Base-by-base conservation (phyloP, 2,329 filamentous ascomycete species). In the Trichoderma guizhouense region DNA sequence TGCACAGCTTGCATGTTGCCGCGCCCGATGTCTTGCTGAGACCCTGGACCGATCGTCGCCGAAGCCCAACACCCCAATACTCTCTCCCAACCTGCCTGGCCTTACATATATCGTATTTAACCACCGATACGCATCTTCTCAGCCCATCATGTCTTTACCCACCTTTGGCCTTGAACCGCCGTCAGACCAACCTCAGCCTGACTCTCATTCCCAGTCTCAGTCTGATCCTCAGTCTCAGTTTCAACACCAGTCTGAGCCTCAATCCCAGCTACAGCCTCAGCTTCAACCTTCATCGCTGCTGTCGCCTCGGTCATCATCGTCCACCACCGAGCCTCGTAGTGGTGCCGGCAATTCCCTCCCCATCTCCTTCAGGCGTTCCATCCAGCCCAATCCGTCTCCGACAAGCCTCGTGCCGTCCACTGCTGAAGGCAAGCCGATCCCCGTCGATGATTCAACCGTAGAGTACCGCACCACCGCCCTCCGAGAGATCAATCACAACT, bases 391-490 rank as follows among this genome's bases (percentile, higher is more conserved):
- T 71, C 80, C 83, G 2, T 86, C 87, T 14, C 87, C 86, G 18
- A 86, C 86, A 3, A 88, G 85, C 36, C 81, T 89, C 3, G 83
- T 86, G 43, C 81, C 86, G 30, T 88, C 85, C 30, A 87, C 84
- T n/a, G 87, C 87, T 61, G 84, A 88, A 76, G 87, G 87, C 24
- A 86, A 81, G 72, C 85, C 87, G 66, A 87, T 88, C 60, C 86
- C 86, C 8, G 81, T 90, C 67, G 86, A 89, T 79, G 84, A 87
- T 79, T 84, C 83, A 73, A 88, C 86, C 4, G 84, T 86, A 66
- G 84, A 87, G 61, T 82, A 88, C 76, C 85, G 87, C 73, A 90
- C 88, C n/a, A 87, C 86, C 21, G 87, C 88, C 61, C 81, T 91
- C 66, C 86, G 88, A 69, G 86, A 89, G 78, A 82, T 90, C 73